These are phyloP conservation scores for Sechiopsis laciniata DNA, from an alignment of 306 rosid genomes.

Conservation along the genomic window DNA sequence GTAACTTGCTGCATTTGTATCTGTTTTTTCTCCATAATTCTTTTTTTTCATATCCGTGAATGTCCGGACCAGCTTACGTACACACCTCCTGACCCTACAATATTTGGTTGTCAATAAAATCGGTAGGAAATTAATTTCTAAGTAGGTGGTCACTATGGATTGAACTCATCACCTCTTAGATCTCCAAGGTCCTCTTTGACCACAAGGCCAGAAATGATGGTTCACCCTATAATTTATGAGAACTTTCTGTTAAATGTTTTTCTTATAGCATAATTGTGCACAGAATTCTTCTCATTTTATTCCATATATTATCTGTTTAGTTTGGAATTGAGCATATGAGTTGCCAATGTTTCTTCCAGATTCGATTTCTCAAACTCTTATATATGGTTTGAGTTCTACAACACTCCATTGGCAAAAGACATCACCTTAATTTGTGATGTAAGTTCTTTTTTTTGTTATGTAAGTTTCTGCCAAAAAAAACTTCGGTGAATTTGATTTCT, in stretches of 20 bases:
- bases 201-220: too few relatives aligned
- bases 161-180: too few relatives aligned
- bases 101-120: too few relatives aligned
- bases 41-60: too few relatives aligned
- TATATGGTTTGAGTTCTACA: constrained; percentile 86
- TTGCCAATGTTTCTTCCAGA: constrained; percentile 37
- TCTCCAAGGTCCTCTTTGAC: too few relatives aligned
- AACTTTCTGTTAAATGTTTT: neutral
- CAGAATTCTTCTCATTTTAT: neutral
- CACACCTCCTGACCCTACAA: too few relatives aligned
- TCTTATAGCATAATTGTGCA: neutral
- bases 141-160: too few relatives aligned
- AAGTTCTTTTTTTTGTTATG: constrained; percentile 33
- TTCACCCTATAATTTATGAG: neutral
- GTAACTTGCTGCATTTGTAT: neutral
- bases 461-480: neutral
- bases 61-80: too few relatives aligned
- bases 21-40: neutral
- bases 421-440: constrained; percentile 66
- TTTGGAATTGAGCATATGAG: neutral
- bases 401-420: constrained; percentile 71
- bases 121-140: too few relatives aligned
- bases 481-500: constrained; percentile 25
- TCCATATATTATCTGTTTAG: constrained; percentile 4
- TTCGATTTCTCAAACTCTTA: constrained; percentile 75